Evolutionary conservation across 2,329 filamentous ascomycete genomes (phyloP).

Genomic region (Clonostachys sp.): DNA sequence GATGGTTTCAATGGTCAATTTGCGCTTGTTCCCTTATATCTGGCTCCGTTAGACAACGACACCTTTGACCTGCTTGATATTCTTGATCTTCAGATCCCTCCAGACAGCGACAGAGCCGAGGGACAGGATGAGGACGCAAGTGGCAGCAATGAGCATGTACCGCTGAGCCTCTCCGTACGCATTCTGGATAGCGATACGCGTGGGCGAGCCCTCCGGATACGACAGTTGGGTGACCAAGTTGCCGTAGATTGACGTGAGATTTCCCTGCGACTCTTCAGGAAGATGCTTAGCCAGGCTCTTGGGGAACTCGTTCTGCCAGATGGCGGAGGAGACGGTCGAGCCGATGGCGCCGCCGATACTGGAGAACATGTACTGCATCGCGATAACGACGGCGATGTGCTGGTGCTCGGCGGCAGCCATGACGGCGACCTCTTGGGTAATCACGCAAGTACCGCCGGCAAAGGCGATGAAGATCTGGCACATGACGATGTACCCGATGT

Average conservation of each 20-base stretch:
- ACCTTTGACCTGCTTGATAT: slow-evolving; percentile 31
- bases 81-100: slow-evolving; percentile 46
- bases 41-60: slow-evolving; percentile 21
- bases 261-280: slow-evolving; percentile 27
- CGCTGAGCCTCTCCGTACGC: slow-evolving; percentile 54
- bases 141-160: slow-evolving; percentile 45
- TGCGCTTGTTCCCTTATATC: too few species aligned
- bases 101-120: slow-evolving; percentile 29
- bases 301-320: slow-evolving; percentile 59
- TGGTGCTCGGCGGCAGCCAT: slow-evolving; percentile 56
- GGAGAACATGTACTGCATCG: slow-evolving; percentile 55
- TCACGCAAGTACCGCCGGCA: slow-evolving; percentile 51
- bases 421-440: slow-evolving; percentile 55
- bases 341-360: slow-evolving; percentile 58
- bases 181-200: slow-evolving; percentile 49
- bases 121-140: slow-evolving; percentile 32
- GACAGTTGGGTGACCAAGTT: slow-evolving; percentile 46
- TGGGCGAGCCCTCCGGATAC: slow-evolving; percentile 43
- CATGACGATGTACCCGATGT: slow-evolving; percentile 39
- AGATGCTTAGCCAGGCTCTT: slow-evolving; percentile 44
- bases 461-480: slow-evolving; percentile 41
- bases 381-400: slow-evolving; percentile 55
- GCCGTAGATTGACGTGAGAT: slow-evolving; percentile 43
- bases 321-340: slow-evolving; percentile 54
- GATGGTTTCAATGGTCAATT: too few species aligned